Conservation (phyloP, 768 basidiomycete species). For the Pleurotus tuber-regium region DNA sequence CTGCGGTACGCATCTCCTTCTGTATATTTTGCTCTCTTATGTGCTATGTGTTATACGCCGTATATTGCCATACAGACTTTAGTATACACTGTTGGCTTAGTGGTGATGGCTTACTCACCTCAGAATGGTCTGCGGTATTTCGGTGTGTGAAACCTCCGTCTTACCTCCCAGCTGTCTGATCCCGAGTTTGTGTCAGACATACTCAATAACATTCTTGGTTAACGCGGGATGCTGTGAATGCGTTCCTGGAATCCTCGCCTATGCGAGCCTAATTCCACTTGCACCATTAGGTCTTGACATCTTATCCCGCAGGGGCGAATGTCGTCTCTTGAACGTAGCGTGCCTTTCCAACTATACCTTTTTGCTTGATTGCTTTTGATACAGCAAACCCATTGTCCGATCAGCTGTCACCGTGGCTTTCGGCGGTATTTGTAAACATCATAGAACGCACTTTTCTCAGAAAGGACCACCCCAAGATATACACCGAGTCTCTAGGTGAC, state of each 20-base stretch:
- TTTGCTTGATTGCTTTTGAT: neutral
- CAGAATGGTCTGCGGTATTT: constrained; percentile 39
- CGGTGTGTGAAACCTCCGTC: constrained; percentile 24
- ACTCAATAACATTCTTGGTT: constrained; percentile 39
- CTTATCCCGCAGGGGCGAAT: constrained; percentile 30
- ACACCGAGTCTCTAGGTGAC: constrained; percentile 42
- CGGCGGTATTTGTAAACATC: constrained; percentile 41
- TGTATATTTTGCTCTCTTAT: too few relatives aligned
- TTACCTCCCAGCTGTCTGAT: neutral
- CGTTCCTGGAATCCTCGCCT: constrained; percentile 43
- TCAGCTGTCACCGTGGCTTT: constrained; percentile 41
- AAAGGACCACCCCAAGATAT: constrained; percentile 41
- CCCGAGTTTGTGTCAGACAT: neutral
- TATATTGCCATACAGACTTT: constrained; percentile 38
- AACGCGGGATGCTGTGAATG: constrained; percentile 43
- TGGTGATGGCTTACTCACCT: constrained; percentile 35
- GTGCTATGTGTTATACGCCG: constrained; percentile 10
- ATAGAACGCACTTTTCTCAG: constrained; percentile 41
- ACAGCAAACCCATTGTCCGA: constrained; percentile 17
- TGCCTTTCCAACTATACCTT: constrained; percentile 15
- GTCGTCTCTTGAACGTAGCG: constrained; percentile 47
- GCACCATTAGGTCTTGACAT: neutral
- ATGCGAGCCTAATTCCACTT: constrained; percentile 31
- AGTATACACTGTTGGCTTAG: constrained; percentile 37
- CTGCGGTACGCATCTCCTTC: constrained; percentile 30